Evolutionary conservation across 2,329 filamentous ascomycete species (phyloP).

Genomic region (Clonostachys rhizophaga): DNA sequence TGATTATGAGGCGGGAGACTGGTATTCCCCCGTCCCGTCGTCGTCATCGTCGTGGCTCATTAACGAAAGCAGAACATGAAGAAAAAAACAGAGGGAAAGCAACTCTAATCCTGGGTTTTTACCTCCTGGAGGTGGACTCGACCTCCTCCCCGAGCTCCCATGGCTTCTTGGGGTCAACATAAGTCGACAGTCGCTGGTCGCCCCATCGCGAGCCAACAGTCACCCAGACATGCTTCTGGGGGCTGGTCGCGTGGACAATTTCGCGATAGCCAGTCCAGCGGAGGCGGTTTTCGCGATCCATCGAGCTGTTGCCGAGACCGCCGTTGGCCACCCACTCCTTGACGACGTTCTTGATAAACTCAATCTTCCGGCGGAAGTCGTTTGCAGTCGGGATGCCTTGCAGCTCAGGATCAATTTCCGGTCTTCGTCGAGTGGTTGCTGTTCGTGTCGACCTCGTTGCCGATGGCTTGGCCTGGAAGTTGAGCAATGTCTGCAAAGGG

Average conservation of each 20-base stretch:
- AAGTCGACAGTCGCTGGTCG: conserved; percentile 49
- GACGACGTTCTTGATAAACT: conserved; percentile 65
- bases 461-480: conserved; percentile 50
- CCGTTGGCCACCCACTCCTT: conserved; percentile 67
- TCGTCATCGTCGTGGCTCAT: too few relatives aligned
- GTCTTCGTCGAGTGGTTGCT: conserved; percentile 46
- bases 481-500: conserved; percentile 68
- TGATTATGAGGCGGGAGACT: too few relatives aligned
- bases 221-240: conserved; percentile 64
- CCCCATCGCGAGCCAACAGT: conserved; percentile 61
- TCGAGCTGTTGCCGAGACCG: conserved; percentile 64
- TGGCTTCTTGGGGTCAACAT: conserved; percentile 50
- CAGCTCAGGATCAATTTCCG: conserved; percentile 55
- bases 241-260: conserved; percentile 40
- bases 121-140: conserved; percentile 15
- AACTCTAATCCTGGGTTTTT: neutral
- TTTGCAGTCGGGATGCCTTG: conserved; percentile 67
- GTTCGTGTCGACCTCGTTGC: conserved; percentile 31
- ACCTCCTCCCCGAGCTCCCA: conserved; percentile 50
- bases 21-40: too few relatives aligned
- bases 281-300: conserved; percentile 47
- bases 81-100: too few relatives aligned
- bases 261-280: conserved; percentile 57
- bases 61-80: too few relatives aligned
- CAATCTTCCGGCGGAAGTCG: conserved; percentile 67